These are phyloP conservation scores for Xylaria flabelliformis DNA, from an alignment of 495 filamentous ascomycete species.

Conservation along the genomic window DNA sequence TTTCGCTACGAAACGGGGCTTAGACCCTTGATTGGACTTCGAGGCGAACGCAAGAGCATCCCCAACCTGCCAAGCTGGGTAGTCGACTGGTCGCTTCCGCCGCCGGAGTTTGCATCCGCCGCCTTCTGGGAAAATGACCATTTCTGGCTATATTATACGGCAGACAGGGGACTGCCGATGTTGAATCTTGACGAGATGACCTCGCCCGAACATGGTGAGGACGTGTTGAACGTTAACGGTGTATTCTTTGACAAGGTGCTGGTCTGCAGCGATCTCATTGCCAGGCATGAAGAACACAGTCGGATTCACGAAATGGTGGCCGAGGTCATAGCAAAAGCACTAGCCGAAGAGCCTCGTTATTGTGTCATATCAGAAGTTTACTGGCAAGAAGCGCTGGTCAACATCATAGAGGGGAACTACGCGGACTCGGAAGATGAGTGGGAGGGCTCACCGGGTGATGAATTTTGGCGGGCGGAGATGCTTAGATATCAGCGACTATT, in stretches of 20 bases:
- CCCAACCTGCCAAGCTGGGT: constrained; percentile 28
- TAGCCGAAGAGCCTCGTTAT: constrained; percentile 20
- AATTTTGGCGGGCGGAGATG: constrained; percentile 18
- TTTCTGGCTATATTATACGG: constrained; percentile 9
- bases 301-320: not conserved
- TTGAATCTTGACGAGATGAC: constrained; percentile 4
- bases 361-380: constrained; percentile 21
- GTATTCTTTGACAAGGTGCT: constrained; percentile 26
- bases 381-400: constrained; percentile 4
- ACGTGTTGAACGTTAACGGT: constrained; percentile 27
- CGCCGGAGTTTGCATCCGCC: not conserved
- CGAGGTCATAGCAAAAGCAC: constrained; percentile 2
- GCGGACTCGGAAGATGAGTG: not conserved
- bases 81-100: constrained; percentile 23
- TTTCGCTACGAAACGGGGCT: constrained; percentile 27
- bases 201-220: constrained; percentile 14
- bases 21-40: constrained; percentile 26
- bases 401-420: constrained; percentile 13
- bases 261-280: not conserved
- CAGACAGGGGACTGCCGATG: constrained; percentile 25
- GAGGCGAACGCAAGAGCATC: constrained; percentile 28
- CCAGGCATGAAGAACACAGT: not conserved
- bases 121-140: constrained; percentile 20
- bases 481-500: constrained; percentile 23
- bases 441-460: not conserved